These are phyloP conservation scores for Cucumis hystrix DNA, from an alignment of 306 rosid species.

Conservation along the genomic window DNA sequence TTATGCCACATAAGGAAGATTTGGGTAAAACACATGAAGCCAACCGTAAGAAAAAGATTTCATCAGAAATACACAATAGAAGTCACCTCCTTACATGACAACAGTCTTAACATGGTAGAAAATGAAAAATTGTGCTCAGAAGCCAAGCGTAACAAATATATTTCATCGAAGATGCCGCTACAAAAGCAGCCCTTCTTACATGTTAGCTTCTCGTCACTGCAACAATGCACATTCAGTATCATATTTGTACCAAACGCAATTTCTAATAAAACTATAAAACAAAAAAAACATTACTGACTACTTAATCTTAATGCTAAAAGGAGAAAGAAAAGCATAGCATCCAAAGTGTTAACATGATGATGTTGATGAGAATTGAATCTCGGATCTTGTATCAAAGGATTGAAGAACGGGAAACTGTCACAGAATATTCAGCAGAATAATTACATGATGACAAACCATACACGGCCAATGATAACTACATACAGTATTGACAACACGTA, in stretches of 20 bases:
- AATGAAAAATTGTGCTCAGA: constrained; percentile 32
- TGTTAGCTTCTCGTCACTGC: constrained; percentile 32
- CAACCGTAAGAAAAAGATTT: no score
- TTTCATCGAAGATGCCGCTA: constrained; percentile 39
- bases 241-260: neutral
- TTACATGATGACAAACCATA: neutral
- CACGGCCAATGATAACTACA: neutral
- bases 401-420: neutral
- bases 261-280: neutral
- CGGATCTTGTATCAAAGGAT: neutral
- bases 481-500: neutral
- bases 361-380: neutral
- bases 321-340: neutral
- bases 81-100: no score
- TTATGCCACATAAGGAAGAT: neutral
- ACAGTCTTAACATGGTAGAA: no score
- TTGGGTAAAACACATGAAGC: no score
- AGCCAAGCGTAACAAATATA: constrained; percentile 78
- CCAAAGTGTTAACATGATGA: no score
- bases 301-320: neutral
- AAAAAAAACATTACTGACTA: neutral
- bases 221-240: neutral
- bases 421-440: neutral
- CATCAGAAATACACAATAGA: no score
- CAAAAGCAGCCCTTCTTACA: constrained; percentile 22